Conservation (phyloP, 768 basidiomycete genomes). For the Trametes elegans region DNA sequence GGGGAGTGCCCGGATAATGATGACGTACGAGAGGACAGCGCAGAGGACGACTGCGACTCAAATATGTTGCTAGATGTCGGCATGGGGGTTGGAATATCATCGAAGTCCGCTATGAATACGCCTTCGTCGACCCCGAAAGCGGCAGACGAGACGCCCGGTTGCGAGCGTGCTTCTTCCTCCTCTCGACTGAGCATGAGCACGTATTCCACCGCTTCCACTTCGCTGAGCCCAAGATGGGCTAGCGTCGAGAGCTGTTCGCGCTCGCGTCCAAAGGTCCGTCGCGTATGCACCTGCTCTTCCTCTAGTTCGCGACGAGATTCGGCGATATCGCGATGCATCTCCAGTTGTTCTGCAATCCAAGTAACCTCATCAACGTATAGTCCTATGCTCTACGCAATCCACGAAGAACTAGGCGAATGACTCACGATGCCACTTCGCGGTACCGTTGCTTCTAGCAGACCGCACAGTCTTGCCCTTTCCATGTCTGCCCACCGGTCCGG, state of each 20-base stretch:
- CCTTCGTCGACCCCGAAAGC: conserved; percentile 43
- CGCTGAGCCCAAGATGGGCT: conserved; percentile 65
- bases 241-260: conserved; percentile 57
- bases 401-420: not conserved
- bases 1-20: conserved; percentile 8
- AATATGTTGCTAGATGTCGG: conserved; percentile 24
- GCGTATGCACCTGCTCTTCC: conserved; percentile 42
- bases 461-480: conserved; percentile 26
- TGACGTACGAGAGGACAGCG: conserved; percentile 5
- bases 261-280: conserved; percentile 44
- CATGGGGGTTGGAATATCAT: conserved; percentile 35
- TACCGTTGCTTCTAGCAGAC: conserved; percentile 15
- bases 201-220: conserved; percentile 76
- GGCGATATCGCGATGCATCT: conserved; percentile 58
- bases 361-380: not conserved
- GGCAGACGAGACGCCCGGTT: not conserved
- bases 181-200: conserved; percentile 83
- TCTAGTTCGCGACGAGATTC: conserved; percentile 56
- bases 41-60: conserved; percentile 23
- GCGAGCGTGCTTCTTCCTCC: conserved; percentile 45
- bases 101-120: conserved; percentile 56
- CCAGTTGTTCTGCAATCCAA: conserved; percentile 50
- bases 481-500: conserved; percentile 42
- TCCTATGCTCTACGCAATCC: not conserved
- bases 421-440: conserved; percentile 40